These are phyloP conservation scores for Starmera amethionina DNA, from an alignment of 805 yeast species.

Conservation along the genomic window DNA sequence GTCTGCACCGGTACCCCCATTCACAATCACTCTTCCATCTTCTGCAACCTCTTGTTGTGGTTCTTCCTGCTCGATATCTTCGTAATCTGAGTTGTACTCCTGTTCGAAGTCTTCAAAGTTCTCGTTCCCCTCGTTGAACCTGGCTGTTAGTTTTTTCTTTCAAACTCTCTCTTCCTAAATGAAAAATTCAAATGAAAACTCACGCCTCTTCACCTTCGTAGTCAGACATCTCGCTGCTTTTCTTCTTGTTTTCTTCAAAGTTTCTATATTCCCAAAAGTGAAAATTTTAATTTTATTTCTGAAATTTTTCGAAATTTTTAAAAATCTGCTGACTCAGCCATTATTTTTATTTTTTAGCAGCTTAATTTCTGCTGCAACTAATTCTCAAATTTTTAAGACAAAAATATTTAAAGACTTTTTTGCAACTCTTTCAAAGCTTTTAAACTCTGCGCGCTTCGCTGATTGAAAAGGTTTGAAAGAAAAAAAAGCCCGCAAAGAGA, in stretches of 20 bases:
- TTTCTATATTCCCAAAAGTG: no score
- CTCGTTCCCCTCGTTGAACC: conserved; percentile 60
- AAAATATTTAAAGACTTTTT: no score
- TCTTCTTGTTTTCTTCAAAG: neutral
- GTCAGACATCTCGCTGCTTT: conserved; percentile 34
- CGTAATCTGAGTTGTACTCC: conserved; percentile 74
- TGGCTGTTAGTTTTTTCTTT: neutral
- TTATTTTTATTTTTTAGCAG: no score
- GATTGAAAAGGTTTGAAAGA: no score
- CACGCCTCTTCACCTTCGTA: conserved; percentile 38
- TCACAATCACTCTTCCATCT: conserved; percentile 65
- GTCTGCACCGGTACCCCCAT: conserved; percentile 58
- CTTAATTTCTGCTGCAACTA: no score
- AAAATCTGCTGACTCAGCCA: neutral
- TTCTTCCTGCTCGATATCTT: conserved; percentile 26
- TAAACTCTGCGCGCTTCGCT: no score
- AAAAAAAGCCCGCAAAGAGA: no score
- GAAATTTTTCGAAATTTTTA: neutral
- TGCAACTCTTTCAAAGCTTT: no score
- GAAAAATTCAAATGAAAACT: conserved; percentile 6
- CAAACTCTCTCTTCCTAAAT: neutral
- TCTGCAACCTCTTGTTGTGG: conserved; percentile 31
- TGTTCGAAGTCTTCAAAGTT: conserved; percentile 76
- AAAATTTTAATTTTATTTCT: neutral
- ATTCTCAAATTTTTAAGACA: no score